A percentile compares a stretch with the other conserved stretches of the same genome.
Evolutionary conservation across 305 asterid species (phyloP).

Genomic region (Stenogyne calaminthoides): DNA sequence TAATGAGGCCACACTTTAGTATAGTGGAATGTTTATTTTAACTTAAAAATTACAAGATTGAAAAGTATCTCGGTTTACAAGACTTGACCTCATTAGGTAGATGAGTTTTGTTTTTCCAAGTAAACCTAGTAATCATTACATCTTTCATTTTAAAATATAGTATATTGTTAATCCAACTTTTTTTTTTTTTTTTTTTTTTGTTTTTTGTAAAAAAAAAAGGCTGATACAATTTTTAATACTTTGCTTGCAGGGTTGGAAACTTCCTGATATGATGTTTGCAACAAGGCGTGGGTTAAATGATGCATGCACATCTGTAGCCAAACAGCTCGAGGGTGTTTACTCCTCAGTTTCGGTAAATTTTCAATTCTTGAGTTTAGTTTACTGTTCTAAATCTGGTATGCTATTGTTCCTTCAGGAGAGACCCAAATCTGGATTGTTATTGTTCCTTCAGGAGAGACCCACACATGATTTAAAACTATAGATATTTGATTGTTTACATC

Average conservation of each 20-base stretch:
- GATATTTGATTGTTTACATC: conserved; percentile 2
- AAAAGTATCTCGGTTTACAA: background rate
- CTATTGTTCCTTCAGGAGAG: background rate
- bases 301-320: conserved; percentile 73
- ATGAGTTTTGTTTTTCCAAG: too few species aligned
- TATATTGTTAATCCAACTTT: too few species aligned
- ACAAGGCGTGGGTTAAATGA: conserved; percentile 91
- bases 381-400: background rate
- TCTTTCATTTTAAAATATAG: too few species aligned
- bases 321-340: conserved; percentile 83
- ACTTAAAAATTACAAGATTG: background rate
- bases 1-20: background rate
- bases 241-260: conserved; percentile 82
- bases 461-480: conserved; percentile 15
- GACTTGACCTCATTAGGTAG: conserved; percentile 5
- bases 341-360: conserved; percentile 67
- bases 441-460: too few species aligned
- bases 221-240: conserved; percentile 23
- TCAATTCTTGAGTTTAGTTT: conserved; percentile 22
- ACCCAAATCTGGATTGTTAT: too few species aligned
- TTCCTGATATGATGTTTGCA: conserved; percentile 94
- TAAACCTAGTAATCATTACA: too few species aligned
- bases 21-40: background rate
- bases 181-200: too few species aligned
- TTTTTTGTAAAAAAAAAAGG: background rate